A percentile compares a stretch with the other conserved stretches of the same genome.
Conservation (phyloP, 371 early-diverging fungal species). For the Syncephalastrum sp. region DNA sequence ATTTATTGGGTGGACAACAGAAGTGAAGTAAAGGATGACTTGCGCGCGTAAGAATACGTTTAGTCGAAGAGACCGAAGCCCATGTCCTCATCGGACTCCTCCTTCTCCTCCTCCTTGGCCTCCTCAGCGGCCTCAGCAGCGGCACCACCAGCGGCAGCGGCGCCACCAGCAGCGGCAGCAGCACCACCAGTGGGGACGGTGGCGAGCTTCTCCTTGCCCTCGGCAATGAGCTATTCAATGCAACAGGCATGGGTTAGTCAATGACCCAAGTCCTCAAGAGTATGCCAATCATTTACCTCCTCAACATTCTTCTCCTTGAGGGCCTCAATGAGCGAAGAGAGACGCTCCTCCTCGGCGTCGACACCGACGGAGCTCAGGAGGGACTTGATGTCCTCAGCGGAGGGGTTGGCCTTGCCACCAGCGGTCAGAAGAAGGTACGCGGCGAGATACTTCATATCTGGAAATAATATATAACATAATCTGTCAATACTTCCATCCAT, state of each 20-base stretch:
- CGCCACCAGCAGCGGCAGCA: constrained; percentile 67
- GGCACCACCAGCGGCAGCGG: constrained; percentile 49
- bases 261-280: neutral
- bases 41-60: constrained; percentile 12
- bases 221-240: constrained; percentile 73
- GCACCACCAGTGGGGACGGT: constrained; percentile 92
- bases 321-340: constrained; percentile 76
- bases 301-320: constrained; percentile 88
- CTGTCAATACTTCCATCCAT: constrained; percentile 5
- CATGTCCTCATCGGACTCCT: constrained; percentile 85
- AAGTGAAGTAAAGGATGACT: too few relatives aligned
- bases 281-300: constrained; percentile 48
- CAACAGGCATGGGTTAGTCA: neutral
- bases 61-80: constrained; percentile 53
- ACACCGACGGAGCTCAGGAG: constrained; percentile 92
- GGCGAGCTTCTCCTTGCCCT: constrained; percentile 90
- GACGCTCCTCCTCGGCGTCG: constrained; percentile 82
- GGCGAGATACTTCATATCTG: constrained; percentile 91
- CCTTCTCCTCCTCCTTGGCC: constrained; percentile 77
- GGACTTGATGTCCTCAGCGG: constrained; percentile 78
- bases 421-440: constrained; percentile 94
- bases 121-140: constrained; percentile 57
- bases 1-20: too few relatives aligned
- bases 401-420: constrained; percentile 87
- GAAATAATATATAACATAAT: neutral